phyloP scores from a whole-genome alignment of 441 rosid genomes.

The Bocquillonia castaneifolia region DNA sequence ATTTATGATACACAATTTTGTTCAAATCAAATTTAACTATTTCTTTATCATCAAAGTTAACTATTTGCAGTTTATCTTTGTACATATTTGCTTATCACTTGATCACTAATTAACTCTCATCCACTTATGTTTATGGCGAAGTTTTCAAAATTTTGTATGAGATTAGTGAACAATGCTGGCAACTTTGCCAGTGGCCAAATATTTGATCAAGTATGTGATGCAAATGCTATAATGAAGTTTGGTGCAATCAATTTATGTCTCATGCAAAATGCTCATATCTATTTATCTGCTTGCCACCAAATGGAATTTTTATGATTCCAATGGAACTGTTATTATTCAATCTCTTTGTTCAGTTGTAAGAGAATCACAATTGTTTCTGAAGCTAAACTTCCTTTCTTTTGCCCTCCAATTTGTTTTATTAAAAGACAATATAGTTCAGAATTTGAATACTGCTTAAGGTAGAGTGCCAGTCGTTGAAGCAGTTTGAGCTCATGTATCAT shows the following conservation, averaged over 20 bases:
- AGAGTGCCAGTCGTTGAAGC: background rate
- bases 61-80: background rate
- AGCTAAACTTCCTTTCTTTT: background rate
- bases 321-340: too few relatives aligned
- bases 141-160: background rate
- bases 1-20: conserved; percentile 21
- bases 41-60: background rate
- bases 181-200: background rate
- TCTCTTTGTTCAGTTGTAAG: background rate
- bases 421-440: background rate
- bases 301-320: background rate
- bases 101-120: background rate
- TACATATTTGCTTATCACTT: background rate
- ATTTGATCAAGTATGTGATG: background rate
- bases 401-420: background rate
- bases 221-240: conserved; percentile 11
- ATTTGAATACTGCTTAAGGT: background rate
- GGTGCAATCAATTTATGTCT: background rate
- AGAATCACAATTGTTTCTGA: background rate
- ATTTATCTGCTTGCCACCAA: background rate
- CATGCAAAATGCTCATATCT: background rate
- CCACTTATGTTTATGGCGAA: background rate
- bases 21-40: conserved; percentile 11
- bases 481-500: background rate
- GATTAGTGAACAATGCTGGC: conserved; percentile 1